Percentiles rank a stretch among this genome's conserved stretches.
These are phyloP conservation scores for Aspergillus sp. DNA, from an alignment of 2,329 filamentous ascomycete species.

Conservation along the genomic window DNA sequence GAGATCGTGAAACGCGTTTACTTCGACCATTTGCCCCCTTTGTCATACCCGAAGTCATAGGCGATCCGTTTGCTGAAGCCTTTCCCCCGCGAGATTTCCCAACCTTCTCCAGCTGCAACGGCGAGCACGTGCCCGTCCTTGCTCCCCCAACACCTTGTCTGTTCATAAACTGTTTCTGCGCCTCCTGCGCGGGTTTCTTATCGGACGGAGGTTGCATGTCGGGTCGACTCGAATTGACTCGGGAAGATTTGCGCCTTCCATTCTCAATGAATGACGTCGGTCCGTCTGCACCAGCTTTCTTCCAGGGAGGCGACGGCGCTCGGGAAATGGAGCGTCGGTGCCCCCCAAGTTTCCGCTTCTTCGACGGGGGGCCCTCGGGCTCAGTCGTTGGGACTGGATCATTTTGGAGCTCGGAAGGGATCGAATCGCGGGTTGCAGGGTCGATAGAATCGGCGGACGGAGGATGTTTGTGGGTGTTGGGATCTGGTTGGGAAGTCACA, in stretches of 20 bases:
- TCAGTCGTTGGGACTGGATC: conserved; percentile 22
- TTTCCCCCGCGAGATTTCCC: conserved; percentile 25
- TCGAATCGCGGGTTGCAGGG: conserved; percentile 17
- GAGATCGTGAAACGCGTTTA: conserved; percentile 19
- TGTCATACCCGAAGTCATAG: conserved; percentile 12
- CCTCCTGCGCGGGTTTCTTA: conserved; percentile 41
- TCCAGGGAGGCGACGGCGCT: conserved; percentile 79
- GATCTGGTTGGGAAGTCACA: conserved; percentile 26
- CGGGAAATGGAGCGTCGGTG: conserved; percentile 34
- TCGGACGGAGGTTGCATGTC: conserved; percentile 43
- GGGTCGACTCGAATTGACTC: conserved; percentile 45
- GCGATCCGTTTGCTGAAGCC: conserved; percentile 25
- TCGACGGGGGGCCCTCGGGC: conserved; percentile 36
- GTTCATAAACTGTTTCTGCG: conserved; percentile 27
- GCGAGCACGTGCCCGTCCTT: conserved; percentile 24
- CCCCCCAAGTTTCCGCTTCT: conserved; percentile 40
- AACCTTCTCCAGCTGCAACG: conserved; percentile 23
- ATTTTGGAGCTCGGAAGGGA: conserved; percentile 22
- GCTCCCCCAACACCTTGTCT: conserved; percentile 20
- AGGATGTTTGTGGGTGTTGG: conserved; percentile 14
- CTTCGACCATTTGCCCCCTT: conserved; percentile 17
- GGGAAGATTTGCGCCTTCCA: conserved; percentile 55
- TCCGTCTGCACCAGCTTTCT: conserved; percentile 73
- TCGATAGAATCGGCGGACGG: conserved; percentile 15
- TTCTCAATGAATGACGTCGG: conserved; percentile 72